These are phyloP conservation scores for Flaveria sonorensis DNA, from an alignment of 129 eudicot genomes.

Conservation along the genomic window DNA sequence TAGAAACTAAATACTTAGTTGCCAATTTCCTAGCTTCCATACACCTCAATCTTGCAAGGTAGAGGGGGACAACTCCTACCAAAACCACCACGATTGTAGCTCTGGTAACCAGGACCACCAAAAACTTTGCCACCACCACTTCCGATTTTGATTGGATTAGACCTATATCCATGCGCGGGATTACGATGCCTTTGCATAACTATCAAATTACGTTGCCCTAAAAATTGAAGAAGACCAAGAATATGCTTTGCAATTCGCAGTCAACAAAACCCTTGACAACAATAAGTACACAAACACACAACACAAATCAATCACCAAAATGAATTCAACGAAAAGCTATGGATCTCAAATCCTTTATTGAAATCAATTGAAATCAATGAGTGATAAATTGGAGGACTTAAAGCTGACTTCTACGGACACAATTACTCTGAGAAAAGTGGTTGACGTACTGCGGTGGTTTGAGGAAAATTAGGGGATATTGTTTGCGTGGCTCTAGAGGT, in stretches of 20 bases:
- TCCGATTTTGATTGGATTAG: slow-evolving; percentile 57
- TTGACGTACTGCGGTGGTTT: neutral
- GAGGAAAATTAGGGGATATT: slow-evolving; percentile 22
- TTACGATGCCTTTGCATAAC: slow-evolving; percentile 57
- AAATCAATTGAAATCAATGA: neutral
- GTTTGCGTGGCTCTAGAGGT: slow-evolving; percentile 10
- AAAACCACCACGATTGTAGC: slow-evolving; percentile 59
- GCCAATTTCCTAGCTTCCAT: slow-evolving; percentile 91
- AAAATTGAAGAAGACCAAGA: neutral
- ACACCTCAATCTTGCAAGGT: slow-evolving; percentile 56
- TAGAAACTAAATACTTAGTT: slow-evolving; percentile 72
- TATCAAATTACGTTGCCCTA: slow-evolving; percentile 17
- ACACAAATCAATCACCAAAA: neutral
- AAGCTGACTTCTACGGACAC: slow-evolving; percentile 14
- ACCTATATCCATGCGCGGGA: slow-evolving; percentile 69
- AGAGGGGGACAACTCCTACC: slow-evolving; percentile 71
- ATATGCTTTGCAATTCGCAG: neutral
- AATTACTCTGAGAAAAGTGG: no score
- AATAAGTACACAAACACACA: slow-evolving; percentile 9
- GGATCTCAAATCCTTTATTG: slow-evolving; percentile 14
- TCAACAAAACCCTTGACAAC: slow-evolving; percentile 10
- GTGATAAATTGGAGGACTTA: slow-evolving; percentile 20
- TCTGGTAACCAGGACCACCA: slow-evolving; percentile 51
- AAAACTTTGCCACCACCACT: slow-evolving; percentile 46
- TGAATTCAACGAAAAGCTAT: neutral